Evolutionary conservation across 2,329 filamentous ascomycete genomes (phyloP), one percentile per base, ranked within the genome.

Genomic region (Endocalyx cinctus): DNA sequence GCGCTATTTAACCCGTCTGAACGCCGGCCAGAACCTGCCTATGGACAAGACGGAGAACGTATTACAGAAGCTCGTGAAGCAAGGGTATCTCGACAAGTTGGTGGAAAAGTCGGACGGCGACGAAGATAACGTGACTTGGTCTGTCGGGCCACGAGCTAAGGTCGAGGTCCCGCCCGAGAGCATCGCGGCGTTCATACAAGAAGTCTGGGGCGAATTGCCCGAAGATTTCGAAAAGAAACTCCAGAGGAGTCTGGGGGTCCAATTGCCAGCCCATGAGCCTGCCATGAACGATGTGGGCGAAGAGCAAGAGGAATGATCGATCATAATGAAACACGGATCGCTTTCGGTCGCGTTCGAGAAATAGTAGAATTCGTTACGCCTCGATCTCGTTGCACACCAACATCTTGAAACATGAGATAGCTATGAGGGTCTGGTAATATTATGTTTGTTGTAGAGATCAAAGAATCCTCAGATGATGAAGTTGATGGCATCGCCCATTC

Each of bases 81-180:
- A 97, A 34, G 85, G 84, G 0, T 98, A 98, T 53, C 66, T 98
- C 3, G 70, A 88, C 22, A 84, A 78, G 43, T 72, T 81, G 31
- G 73, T 80, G 14, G 88, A 96, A 47, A 74, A 64, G 27, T 67
- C 67, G 10, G 37, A 55, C 52, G 79, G 77, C 1, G 86, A 84
- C 17, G 86, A 94, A 23, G 81, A 90, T 42, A 70, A 77, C 3
- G 70, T 87, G 6, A 88, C 86, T 29, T 98, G 87, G 73, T 76
- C 84, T 35, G 76, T 96, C 11, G 92, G 92, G 0, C 83, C 87
- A 5, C 74, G 92, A 15, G 90, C 85, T 5, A 92, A 84, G 60
- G 71, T 89, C 6, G 92, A 97, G 59, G 76, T 97, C 22, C 86
- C 84, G 0, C 69, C 80, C n/a, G 72, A 79, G 31, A 86, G 84